phyloP scores from a whole-genome alignment of 805 yeast species.

The Maudiozyma bulderi region DNA sequence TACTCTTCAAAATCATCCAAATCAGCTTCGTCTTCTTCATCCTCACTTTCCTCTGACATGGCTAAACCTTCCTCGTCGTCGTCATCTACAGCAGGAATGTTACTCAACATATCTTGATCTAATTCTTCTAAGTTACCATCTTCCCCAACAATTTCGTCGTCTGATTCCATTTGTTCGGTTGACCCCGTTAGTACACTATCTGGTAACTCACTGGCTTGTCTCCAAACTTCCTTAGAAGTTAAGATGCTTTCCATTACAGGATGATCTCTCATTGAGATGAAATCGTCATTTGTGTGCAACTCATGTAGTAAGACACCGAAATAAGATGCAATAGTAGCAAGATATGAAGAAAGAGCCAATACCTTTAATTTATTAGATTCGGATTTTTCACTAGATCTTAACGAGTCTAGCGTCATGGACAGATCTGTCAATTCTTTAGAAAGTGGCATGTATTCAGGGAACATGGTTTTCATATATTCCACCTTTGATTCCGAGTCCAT shows the following conservation, averaged over 20 bases:
- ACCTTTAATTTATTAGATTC: constrained; percentile 42
- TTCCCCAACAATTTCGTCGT: constrained; percentile 8
- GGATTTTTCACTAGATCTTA: constrained; percentile 24
- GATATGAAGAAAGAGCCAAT: constrained; percentile 66
- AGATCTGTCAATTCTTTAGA: constrained; percentile 47
- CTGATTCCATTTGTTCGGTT: constrained; percentile 8
- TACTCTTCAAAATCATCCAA: constrained; percentile 41
- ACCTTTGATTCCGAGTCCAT: constrained; percentile 47
- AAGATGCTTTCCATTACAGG: constrained; percentile 83
- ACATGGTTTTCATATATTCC: constrained; percentile 46
- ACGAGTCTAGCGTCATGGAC: constrained; percentile 33
- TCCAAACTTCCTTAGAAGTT: constrained; percentile 79
- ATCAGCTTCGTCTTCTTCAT: constrained; percentile 19
- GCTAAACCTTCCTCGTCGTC: background rate
- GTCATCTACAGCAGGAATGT: constrained; percentile 13
- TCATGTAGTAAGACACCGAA: constrained; percentile 62
- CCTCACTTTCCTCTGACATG: constrained; percentile 8
- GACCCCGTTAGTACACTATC: constrained; percentile 17
- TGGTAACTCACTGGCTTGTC: constrained; percentile 59
- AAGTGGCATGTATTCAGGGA: constrained; percentile 80
- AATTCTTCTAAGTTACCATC: constrained; percentile 11
- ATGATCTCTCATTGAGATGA: constrained; percentile 67
- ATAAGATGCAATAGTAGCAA: constrained; percentile 70
- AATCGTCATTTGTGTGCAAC: constrained; percentile 43
- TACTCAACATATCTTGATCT: constrained; percentile 14